Conservation (phyloP, 1,284 basidiomycete genomes). For the Naganishia sp. region DNA sequence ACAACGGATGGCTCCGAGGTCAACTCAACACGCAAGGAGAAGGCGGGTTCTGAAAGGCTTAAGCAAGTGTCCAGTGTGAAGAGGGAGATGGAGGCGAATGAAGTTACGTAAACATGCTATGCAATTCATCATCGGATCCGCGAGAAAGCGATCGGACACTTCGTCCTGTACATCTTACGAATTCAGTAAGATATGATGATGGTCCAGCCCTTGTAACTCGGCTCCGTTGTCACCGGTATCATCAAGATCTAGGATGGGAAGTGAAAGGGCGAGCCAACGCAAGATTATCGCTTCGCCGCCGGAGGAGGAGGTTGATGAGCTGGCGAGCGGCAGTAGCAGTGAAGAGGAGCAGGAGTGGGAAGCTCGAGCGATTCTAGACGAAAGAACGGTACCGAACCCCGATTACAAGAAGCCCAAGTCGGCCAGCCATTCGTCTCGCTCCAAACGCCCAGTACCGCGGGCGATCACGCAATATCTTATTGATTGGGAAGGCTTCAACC, state of each 20-base stretch:
- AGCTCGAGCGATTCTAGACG: slow-evolving; percentile 18
- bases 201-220: too few relatives aligned
- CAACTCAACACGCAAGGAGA: too few relatives aligned
- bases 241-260: neutral
- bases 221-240: neutral
- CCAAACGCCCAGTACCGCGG: neutral
- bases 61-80: too few relatives aligned
- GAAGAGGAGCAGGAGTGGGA: slow-evolving; percentile 21
- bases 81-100: too few relatives aligned
- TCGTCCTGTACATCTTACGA: too few relatives aligned
- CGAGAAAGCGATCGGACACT: too few relatives aligned
- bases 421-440: slow-evolving; percentile 5
- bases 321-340: neutral
- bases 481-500: slow-evolving; percentile 43
- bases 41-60: too few relatives aligned
- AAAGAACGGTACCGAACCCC: slow-evolving; percentile 7
- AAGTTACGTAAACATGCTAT: too few relatives aligned
- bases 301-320: slow-evolving; percentile 1
- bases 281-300: neutral
- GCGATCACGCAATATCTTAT: slow-evolving; percentile 39
- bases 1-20: too few relatives aligned
- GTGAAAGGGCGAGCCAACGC: slow-evolving; percentile 3
- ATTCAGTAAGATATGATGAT: too few relatives aligned
- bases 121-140: too few relatives aligned
- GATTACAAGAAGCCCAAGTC: slow-evolving; percentile 1